These are phyloP conservation scores for Lobosporangium transversale DNA, from an alignment of 192 early-diverging fungal species.

Conservation along the genomic window DNA sequence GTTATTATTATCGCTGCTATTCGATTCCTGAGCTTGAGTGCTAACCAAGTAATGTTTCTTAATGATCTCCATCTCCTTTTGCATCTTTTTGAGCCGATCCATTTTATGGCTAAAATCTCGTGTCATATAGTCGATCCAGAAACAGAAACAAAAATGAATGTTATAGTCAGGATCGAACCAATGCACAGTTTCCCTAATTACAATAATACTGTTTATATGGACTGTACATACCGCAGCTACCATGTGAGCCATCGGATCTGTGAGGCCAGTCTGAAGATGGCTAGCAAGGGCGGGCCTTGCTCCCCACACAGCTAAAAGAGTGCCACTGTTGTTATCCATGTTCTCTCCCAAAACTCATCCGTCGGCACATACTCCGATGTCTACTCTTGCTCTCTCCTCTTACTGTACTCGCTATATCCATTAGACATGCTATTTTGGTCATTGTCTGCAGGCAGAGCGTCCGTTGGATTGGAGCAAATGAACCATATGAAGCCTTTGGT, in stretches of 20 bases:
- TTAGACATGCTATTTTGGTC: too few species aligned
- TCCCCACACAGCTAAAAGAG: neutral
- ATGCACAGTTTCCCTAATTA: too few species aligned
- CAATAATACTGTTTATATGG: too few species aligned
- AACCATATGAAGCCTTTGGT: too few species aligned
- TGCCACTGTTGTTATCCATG: neutral
- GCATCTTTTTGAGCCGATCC: neutral
- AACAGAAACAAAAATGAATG: neutral
- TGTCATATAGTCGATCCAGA: neutral
- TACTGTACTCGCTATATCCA: neutral
- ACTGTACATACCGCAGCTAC: neutral
- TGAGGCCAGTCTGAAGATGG: neutral
- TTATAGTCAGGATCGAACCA: too few species aligned
- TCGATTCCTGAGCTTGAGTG: neutral
- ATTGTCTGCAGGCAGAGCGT: too few species aligned
- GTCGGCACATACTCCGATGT: slow-evolving; percentile 6
- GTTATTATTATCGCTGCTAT: too few species aligned
- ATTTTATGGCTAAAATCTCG: neutral
- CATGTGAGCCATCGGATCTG: neutral
- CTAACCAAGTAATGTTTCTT: neutral
- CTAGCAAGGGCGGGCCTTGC: neutral
- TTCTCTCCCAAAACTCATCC: neutral
- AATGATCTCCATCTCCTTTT: neutral
- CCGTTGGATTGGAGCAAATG: too few species aligned
- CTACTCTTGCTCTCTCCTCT: slow-evolving; percentile 2